phyloP scores from a whole-genome alignment of 2,329 filamentous ascomycete genomes.

The Aurifilum marmelostoma region DNA sequence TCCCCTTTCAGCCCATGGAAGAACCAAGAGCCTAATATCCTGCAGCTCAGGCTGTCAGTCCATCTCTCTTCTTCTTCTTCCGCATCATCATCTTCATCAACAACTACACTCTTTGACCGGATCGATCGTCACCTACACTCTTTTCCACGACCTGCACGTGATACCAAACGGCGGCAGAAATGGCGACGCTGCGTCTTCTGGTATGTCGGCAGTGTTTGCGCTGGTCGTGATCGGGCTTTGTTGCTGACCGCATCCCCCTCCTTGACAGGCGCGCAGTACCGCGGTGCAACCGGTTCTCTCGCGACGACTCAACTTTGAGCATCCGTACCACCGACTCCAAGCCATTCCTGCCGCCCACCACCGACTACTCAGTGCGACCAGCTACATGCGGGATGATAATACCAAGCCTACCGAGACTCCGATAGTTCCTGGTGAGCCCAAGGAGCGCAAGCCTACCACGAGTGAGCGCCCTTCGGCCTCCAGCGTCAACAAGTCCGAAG shows the following conservation, averaged over 20 bases:
- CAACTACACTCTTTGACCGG: slow-evolving; percentile 21
- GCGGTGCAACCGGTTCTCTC: slow-evolving; percentile 22
- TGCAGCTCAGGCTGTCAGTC: slow-evolving; percentile 28
- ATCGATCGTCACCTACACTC: neutral
- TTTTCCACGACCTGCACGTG: neutral
- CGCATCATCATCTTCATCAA: slow-evolving; percentile 2
- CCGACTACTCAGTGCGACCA: slow-evolving; percentile 24
- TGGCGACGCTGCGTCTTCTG: slow-evolving; percentile 30
- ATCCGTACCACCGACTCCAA: slow-evolving; percentile 25
- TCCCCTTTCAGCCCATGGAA: slow-evolving; percentile 20
- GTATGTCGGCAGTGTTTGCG: slow-evolving; percentile 8
- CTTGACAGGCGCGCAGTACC: slow-evolving; percentile 21
- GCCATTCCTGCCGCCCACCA: slow-evolving; percentile 24
- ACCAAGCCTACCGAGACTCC: neutral
- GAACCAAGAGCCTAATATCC: slow-evolving; percentile 20
- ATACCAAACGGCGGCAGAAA: slow-evolving; percentile 25
- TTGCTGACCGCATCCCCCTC: slow-evolving; percentile 20
- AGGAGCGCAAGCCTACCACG: slow-evolving; percentile 4
- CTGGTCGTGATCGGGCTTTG: neutral
- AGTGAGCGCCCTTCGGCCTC: slow-evolving; percentile 17
- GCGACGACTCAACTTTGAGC: slow-evolving; percentile 14
- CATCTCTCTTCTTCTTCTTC: neutral
- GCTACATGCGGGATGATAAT: slow-evolving; percentile 15
- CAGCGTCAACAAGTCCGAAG: slow-evolving; percentile 34
- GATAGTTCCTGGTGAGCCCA: slow-evolving; percentile 7